Percentiles rank a stretch among this genome's conserved stretches.
phyloP scores from a whole-genome alignment of 305 asterid genomes.

The Caryopteris hybrid region DNA sequence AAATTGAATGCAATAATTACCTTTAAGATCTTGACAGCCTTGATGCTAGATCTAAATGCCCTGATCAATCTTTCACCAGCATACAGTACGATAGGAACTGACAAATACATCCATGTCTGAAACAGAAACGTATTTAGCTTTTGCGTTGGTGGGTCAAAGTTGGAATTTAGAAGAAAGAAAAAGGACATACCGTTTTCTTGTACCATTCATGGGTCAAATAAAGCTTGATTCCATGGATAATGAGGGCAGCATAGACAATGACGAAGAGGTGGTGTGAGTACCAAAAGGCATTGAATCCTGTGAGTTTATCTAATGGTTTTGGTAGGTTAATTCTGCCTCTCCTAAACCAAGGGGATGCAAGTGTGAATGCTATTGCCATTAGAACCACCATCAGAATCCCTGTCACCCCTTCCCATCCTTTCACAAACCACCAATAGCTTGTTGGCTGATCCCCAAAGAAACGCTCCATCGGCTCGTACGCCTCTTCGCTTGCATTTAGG shows the following conservation, averaged over 20 bases:
- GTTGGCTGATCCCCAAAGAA: slow-evolving; percentile 68
- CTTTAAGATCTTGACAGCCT: slow-evolving; percentile 71
- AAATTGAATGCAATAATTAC: slow-evolving; percentile 12
- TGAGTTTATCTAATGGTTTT: slow-evolving; percentile 56
- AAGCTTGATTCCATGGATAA: slow-evolving; percentile 81
- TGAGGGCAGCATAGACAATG: slow-evolving; percentile 64
- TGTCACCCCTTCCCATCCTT: slow-evolving; percentile 73
- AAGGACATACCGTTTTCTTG: slow-evolving; percentile 64
- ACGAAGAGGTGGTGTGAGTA: slow-evolving; percentile 82
- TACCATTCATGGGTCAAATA: slow-evolving; percentile 69
- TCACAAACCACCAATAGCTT: slow-evolving; percentile 68
- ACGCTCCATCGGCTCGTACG: slow-evolving; percentile 47
- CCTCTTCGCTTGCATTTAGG: slow-evolving; percentile 41
- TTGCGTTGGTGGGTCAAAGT: too few relatives aligned
- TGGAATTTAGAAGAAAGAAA: too few relatives aligned
- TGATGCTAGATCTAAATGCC: slow-evolving; percentile 71
- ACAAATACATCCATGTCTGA: slow-evolving; percentile 90
- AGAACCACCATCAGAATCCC: slow-evolving; percentile 82
- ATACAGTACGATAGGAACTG: slow-evolving; percentile 53
- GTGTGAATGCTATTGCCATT: slow-evolving; percentile 81
- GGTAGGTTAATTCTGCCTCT: slow-evolving; percentile 50
- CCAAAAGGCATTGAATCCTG: slow-evolving; percentile 97
- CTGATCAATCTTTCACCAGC: slow-evolving; percentile 65
- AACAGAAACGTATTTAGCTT: too few relatives aligned
- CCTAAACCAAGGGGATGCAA: slow-evolving; percentile 80